phyloP scores from a whole-genome alignment of 495 filamentous ascomycete genomes.

The Cladorrhinum samala region DNA sequence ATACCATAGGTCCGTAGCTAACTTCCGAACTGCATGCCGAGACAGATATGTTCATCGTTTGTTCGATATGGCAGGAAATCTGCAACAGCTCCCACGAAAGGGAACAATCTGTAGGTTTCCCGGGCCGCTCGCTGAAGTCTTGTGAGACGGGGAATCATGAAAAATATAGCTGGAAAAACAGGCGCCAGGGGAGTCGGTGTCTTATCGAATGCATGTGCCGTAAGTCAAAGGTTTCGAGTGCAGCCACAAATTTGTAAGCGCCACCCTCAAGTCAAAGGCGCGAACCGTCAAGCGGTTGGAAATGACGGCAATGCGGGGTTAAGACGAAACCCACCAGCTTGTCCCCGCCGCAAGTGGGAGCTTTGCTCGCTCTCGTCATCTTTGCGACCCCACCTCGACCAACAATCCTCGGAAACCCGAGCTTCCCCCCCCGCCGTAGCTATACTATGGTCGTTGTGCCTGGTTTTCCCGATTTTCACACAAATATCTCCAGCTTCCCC shows the following conservation, averaged over 20 bases:
- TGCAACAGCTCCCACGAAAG: too few relatives aligned
- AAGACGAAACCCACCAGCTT: background rate
- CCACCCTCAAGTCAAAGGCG: background rate
- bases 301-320: conserved; percentile 23
- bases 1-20: too few relatives aligned
- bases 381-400: background rate
- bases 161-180: too few relatives aligned
- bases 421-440: background rate
- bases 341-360: background rate
- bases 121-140: too few relatives aligned
- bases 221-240: background rate
- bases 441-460: background rate
- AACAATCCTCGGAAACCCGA: conserved; percentile 3
- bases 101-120: too few relatives aligned
- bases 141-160: too few relatives aligned
- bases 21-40: too few relatives aligned
- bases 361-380: conserved; percentile 6
- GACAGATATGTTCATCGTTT: too few relatives aligned
- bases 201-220: background rate
- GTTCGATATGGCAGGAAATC: too few relatives aligned
- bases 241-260: background rate
- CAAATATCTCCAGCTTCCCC: conserved; percentile 6
- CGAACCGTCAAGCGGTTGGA: background rate
- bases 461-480: background rate
- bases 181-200: background rate